phyloP scores from a whole-genome alignment of 2,329 filamentous ascomycete species.

The Cercospora sp. region DNA sequence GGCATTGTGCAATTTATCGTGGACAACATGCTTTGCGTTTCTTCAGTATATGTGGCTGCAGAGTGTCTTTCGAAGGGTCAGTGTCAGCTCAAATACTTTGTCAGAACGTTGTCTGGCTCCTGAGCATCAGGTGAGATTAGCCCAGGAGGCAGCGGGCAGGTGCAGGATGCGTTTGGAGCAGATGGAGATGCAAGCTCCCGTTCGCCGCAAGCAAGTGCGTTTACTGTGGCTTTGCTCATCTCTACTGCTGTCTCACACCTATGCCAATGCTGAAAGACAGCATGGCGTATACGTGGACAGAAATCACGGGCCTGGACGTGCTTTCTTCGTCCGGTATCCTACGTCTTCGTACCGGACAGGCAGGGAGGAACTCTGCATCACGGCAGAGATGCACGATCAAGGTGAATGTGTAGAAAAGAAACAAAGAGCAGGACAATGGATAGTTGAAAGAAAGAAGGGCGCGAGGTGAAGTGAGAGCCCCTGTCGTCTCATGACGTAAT shows the following conservation, averaged over 20 bases:
- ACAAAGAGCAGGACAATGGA: background rate
- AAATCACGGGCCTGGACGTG: background rate
- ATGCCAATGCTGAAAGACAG: background rate
- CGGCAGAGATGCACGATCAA: background rate
- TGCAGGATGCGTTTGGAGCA: background rate
- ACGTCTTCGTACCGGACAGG: background rate
- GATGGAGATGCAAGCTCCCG: background rate
- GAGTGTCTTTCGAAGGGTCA: background rate
- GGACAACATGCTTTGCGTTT: background rate
- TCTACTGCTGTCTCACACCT: background rate
- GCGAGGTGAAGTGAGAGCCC: background rate
- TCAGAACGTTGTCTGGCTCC: background rate
- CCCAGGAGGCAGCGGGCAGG: background rate
- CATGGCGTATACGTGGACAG: background rate
- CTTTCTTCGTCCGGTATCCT: background rate
- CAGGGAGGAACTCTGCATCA: background rate
- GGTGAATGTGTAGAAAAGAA: background rate
- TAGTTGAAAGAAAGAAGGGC: background rate
- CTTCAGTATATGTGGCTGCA: background rate
- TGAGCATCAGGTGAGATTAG: background rate
- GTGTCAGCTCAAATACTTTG: background rate
- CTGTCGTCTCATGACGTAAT: background rate
- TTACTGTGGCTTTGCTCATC: background rate
- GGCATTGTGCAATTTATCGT: background rate
- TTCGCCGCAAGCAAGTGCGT: background rate